phyloP scores from a whole-genome alignment of 805 yeast genomes.

The Ogataea nakhonphanomensis region DNA sequence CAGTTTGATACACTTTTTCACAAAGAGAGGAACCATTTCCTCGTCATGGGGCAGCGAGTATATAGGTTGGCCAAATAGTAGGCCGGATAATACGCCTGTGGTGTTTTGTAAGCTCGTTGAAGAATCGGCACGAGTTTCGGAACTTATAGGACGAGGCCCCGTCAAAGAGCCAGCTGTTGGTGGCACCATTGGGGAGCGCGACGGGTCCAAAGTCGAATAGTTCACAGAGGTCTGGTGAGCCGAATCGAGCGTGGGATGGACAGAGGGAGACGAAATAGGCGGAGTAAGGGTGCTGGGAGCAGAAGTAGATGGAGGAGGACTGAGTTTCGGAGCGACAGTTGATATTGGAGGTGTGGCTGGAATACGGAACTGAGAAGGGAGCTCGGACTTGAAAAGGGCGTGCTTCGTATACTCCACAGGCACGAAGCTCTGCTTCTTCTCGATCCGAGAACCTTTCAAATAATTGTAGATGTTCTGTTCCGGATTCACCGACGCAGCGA shows the following conservation, averaged over 20 bases:
- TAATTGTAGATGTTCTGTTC: slow-evolving; percentile 78
- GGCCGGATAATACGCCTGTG: slow-evolving; percentile 19
- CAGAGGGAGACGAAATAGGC: slow-evolving; percentile 1
- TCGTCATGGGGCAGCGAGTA: slow-evolving; percentile 80
- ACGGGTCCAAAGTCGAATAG: slow-evolving; percentile 30
- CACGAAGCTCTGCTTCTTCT: slow-evolving; percentile 40
- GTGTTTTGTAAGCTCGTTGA: not conserved
- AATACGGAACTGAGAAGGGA: slow-evolving; percentile 1
- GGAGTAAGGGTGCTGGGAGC: not conserved
- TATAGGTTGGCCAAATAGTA: slow-evolving; percentile 82
- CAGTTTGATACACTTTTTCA: slow-evolving; percentile 80
- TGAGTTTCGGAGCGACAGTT: not conserved
- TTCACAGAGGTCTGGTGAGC: not conserved
- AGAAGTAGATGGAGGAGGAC: slow-evolving; percentile 1
- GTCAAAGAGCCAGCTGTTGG: not conserved
- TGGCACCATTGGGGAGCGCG: slow-evolving; percentile 15
- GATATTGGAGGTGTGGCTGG: slow-evolving; percentile 4
- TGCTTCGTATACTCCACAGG: slow-evolving; percentile 74
- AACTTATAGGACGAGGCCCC: slow-evolving; percentile 4
- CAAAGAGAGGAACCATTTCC: slow-evolving; percentile 88
- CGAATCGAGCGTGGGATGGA: not conserved
- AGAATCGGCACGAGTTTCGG: not conserved
- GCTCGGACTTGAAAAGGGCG: slow-evolving; percentile 45
- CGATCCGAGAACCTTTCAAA: slow-evolving; percentile 37
- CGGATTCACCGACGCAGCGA: slow-evolving; percentile 76